Percentiles rank a stretch among this genome's conserved stretches.
Conservation (phyloP, 2,329 filamentous ascomycete species). For the Aureobasidium sp. region DNA sequence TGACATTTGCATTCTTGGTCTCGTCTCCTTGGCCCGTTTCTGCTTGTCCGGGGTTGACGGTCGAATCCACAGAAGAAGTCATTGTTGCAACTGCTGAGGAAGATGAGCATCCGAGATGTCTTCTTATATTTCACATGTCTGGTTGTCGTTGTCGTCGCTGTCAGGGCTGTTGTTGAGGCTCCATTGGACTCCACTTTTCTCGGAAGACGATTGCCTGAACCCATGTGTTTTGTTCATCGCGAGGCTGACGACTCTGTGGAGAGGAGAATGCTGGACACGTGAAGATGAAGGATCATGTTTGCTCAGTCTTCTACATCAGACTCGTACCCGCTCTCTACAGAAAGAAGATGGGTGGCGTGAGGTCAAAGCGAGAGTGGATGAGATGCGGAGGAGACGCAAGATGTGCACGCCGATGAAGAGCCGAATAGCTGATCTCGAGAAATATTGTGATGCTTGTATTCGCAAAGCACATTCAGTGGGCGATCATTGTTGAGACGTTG, state of each 20-base stretch:
- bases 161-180: neutral
- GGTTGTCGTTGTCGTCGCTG: neutral
- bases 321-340: too few relatives aligned
- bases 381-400: neutral
- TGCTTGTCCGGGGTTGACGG: neutral
- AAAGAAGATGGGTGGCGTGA: too few relatives aligned
- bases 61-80: neutral
- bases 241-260: neutral
- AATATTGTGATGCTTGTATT: neutral
- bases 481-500: neutral
- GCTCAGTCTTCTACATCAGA: neutral
- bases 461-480: neutral
- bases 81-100: neutral
- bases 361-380: too few relatives aligned
- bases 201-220: constrained; percentile 1
- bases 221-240: neutral
- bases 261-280: neutral
- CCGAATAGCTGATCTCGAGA: neutral
- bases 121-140: neutral
- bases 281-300: neutral
- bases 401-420: neutral
- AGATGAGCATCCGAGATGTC: neutral
- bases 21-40: neutral
- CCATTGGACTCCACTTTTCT: neutral
- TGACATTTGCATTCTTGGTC: neutral